Evolutionary conservation across 345 rosid species (phyloP).

Genomic region (Aegle marmelos): DNA sequence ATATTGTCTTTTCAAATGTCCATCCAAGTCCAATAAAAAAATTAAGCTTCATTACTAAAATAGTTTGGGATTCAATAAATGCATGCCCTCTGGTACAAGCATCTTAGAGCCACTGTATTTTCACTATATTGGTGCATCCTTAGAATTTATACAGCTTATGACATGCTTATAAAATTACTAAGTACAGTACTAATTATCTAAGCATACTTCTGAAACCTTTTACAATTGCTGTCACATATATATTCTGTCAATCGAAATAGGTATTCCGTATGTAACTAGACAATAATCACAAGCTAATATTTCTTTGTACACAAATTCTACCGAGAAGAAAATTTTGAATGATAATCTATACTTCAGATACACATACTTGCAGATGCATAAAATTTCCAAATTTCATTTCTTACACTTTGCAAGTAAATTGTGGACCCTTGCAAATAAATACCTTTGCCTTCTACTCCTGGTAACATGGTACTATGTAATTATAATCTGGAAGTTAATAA

Average conservation of each 20-base stretch:
- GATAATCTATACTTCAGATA: background rate
- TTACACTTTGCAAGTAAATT: background rate
- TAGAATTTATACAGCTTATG: background rate
- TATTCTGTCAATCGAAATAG: background rate
- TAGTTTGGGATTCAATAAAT: background rate
- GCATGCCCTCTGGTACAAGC: background rate
- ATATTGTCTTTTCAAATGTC: background rate
- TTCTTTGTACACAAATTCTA: background rate
- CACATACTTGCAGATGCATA: background rate
- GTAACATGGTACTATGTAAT: background rate
- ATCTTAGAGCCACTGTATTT: background rate
- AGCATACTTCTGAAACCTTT: background rate
- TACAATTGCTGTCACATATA: background rate
- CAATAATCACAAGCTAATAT: background rate
- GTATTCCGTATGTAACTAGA: background rate
- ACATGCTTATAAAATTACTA: background rate
- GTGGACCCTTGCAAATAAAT: background rate
- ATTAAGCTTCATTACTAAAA: background rate
- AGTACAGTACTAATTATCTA: background rate
- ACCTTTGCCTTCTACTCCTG: background rate
- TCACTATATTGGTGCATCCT: background rate
- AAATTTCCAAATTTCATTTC: background rate
- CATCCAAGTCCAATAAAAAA: background rate
- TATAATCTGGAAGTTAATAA: background rate
- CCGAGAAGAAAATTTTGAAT: background rate